Evolutionary conservation across 2,329 filamentous ascomycete genomes (phyloP).

Genomic region (Diaporthe amygdali): DNA sequence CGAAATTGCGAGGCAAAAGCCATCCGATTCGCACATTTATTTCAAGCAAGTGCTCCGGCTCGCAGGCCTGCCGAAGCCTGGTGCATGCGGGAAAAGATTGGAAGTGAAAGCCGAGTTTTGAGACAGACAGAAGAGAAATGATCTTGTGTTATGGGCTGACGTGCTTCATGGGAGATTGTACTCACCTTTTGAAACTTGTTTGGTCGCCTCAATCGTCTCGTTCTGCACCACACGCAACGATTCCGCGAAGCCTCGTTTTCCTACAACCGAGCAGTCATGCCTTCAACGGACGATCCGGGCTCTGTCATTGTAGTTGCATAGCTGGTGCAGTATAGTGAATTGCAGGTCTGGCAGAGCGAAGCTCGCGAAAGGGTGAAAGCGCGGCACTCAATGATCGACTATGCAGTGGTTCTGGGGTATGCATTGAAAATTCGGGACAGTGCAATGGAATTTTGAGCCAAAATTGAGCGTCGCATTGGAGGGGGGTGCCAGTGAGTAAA

Average conservation of each 20-base stretch:
- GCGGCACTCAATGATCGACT: background rate
- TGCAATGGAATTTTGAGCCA: slow-evolving; percentile 24
- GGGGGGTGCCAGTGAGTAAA: slow-evolving; percentile 18
- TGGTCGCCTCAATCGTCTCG: background rate
- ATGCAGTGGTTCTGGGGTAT: background rate
- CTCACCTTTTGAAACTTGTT: slow-evolving; percentile 19
- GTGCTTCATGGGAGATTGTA: slow-evolving; percentile 6
- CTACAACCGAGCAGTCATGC: background rate
- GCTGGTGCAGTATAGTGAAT: background rate
- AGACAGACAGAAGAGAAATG: slow-evolving; percentile 19
- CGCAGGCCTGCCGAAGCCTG: background rate
- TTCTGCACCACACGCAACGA: slow-evolving; percentile 1
- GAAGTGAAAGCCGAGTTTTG: slow-evolving; percentile 22
- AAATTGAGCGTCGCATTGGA: background rate
- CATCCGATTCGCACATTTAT: background rate
- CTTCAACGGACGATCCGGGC: background rate
- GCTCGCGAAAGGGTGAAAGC: background rate
- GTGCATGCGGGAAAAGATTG: background rate
- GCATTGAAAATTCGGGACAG: background rate
- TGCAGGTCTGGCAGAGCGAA: slow-evolving; percentile 7
- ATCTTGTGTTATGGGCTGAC: slow-evolving; percentile 14
- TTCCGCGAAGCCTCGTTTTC: background rate
- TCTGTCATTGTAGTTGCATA: background rate
- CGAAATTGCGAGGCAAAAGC: slow-evolving; percentile 3
- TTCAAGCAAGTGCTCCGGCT: background rate